Conservation (phyloP, 129 eudicot genomes). For the Lactuca sativa region DNA sequence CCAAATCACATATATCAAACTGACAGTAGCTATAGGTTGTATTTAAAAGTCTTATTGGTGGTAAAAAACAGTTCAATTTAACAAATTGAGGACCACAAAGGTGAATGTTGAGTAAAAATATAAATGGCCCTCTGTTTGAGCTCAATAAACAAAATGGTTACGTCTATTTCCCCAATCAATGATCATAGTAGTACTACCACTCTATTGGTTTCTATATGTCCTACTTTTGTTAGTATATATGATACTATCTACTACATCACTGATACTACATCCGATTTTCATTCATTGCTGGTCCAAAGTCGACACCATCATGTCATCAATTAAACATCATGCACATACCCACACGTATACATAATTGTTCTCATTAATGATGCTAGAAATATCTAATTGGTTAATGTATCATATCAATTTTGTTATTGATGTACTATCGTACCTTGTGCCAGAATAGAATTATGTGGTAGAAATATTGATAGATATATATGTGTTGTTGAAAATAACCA, state of each 20-base stretch:
- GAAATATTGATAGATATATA: too few species aligned
- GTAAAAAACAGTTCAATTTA: neutral
- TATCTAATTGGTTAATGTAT: neutral
- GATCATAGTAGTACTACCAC: slow-evolving; percentile 32
- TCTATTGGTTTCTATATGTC: slow-evolving; percentile 25
- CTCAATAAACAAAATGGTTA: slow-evolving; percentile 31
- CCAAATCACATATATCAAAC: neutral
- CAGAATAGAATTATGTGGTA: too few species aligned
- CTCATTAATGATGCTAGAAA: neutral
- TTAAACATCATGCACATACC: neutral
- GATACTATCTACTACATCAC: slow-evolving; percentile 1
- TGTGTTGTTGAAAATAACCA: too few species aligned
- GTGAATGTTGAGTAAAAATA: slow-evolving; percentile 16
- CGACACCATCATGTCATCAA: neutral
- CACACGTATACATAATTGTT: neutral
- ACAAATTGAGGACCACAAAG: slow-evolving; percentile 22
- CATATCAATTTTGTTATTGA: neutral
- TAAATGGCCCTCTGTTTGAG: slow-evolving; percentile 24
- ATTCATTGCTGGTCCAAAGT: slow-evolving; percentile 35
- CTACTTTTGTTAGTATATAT: slow-evolving; percentile 27
- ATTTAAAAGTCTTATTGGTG: neutral
- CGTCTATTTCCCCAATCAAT: slow-evolving; percentile 25
- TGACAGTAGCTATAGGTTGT: too few species aligned
- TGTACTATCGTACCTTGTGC: too few species aligned
- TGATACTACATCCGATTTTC: slow-evolving; percentile 14